Conservation (phyloP, 148 eudicot species). For the Talinum fruticosum region DNA sequence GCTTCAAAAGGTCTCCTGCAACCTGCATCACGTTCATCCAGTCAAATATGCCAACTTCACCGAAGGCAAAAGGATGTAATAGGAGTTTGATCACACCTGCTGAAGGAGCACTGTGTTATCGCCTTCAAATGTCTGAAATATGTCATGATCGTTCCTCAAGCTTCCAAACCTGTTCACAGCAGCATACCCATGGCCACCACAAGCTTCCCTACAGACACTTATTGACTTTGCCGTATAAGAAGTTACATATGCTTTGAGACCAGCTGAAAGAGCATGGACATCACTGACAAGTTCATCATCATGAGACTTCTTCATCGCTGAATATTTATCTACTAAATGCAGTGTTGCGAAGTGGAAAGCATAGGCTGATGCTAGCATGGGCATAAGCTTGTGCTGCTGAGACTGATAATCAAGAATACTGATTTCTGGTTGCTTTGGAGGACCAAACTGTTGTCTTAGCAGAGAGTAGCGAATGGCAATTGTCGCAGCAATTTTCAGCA, state of each 20-base stretch:
- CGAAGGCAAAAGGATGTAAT: background rate
- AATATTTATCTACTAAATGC: constrained; percentile 71
- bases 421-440: constrained; percentile 75
- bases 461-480: constrained; percentile 86
- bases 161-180: constrained; percentile 93
- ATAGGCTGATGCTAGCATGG: constrained; percentile 88
- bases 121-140: constrained; percentile 98
- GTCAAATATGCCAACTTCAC: background rate
- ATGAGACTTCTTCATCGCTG: constrained; percentile 84
- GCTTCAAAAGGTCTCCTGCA: constrained; percentile 84
- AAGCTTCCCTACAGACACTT: constrained; percentile 89
- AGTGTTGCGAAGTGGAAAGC: constrained; percentile 85
- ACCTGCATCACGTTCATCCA: constrained; percentile 44
- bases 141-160: constrained; percentile 95
- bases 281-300: constrained; percentile 77
- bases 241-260: constrained; percentile 91
- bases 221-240: constrained; percentile 77
- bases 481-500: constrained; percentile 61
- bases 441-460: constrained; percentile 87
- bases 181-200: constrained; percentile 98
- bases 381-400: constrained; percentile 94
- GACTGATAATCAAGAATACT: constrained; percentile 93
- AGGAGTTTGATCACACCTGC: constrained; percentile 47
- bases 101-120: constrained; percentile 95
- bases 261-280: constrained; percentile 91